Percentiles rank a stretch among this genome's conserved stretches.
phyloP scores from a whole-genome alignment of 176 grass and related monocot species.

The maize (Zea mays) region DNA sequence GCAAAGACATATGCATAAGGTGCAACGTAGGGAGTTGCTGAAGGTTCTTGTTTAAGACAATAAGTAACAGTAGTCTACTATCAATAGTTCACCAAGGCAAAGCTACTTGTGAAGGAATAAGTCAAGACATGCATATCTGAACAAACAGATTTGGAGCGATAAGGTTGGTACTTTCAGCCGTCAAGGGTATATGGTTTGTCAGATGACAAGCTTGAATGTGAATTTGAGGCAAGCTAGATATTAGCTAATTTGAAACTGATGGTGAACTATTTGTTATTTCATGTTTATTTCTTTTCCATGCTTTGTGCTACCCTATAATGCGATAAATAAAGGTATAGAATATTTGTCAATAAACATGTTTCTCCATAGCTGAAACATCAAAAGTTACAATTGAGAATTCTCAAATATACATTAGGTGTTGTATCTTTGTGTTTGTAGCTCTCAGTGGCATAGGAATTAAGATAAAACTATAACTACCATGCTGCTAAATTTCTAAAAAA shows the following conservation, averaged over 20 bases:
- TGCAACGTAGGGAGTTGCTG: neutral
- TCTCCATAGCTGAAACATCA: too few relatives aligned
- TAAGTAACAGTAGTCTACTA: neutral
- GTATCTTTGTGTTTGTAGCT: too few relatives aligned
- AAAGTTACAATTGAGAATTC: too few relatives aligned
- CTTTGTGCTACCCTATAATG: neutral
- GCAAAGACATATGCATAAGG: neutral
- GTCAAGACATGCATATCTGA: neutral
- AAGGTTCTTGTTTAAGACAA: neutral
- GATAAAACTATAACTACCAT: too few relatives aligned
- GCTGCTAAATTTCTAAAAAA: too few relatives aligned
- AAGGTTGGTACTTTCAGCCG: neutral
- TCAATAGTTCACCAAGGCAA: neutral
- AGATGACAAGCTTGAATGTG: neutral
- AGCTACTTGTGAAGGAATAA: neutral
- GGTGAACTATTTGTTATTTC: neutral
- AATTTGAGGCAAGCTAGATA: neutral
- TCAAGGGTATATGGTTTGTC: neutral
- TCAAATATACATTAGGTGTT: too few relatives aligned
- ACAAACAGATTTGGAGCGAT: neutral
- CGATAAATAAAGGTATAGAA: too few relatives aligned
- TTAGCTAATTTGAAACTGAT: neutral
- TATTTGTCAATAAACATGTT: too few relatives aligned
- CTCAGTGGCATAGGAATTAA: too few relatives aligned
- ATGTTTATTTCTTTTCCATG: slow-evolving; percentile 9